Conservation (phyloP, 2,329 filamentous ascomycete genomes). For the Pyrenophora graminea region DNA sequence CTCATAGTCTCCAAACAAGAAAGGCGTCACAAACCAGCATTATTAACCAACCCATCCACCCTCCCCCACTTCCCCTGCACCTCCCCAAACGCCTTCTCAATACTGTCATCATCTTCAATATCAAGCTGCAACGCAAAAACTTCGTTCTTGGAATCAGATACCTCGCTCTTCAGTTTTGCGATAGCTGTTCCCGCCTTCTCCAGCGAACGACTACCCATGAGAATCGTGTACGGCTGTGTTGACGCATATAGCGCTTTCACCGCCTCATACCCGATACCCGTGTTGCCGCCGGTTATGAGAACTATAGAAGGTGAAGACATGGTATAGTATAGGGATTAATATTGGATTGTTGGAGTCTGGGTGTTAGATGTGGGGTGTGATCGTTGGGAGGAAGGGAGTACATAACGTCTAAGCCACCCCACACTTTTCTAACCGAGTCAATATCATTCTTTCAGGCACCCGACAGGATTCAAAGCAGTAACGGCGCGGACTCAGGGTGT, state of each 20-base stretch:
- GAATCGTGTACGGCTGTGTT: conserved; percentile 55
- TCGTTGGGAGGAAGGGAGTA: no score
- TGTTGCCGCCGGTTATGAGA: conserved; percentile 63
- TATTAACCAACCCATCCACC: conserved; percentile 62
- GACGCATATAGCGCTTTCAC: conserved; percentile 60
- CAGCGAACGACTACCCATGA: conserved; percentile 59
- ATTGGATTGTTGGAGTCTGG: no score
- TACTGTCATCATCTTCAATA: conserved; percentile 39
- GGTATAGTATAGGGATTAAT: no score
- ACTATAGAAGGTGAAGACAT: no score
- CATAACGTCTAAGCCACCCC: no score
- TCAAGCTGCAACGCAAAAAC: conserved; percentile 59
- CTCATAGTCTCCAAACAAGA: no score
- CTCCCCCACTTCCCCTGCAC: conserved; percentile 38
- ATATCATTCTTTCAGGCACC: no score
- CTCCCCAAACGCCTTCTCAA: conserved; percentile 25
- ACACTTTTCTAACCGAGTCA: no score
- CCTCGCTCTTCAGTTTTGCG: conserved; percentile 47
- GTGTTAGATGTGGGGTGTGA: no score
- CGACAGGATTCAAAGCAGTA: no score
- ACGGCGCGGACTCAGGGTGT: no score
- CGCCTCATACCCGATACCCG: conserved; percentile 63
- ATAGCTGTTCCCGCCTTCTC: conserved; percentile 53
- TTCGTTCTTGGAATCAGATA: conserved; percentile 48
- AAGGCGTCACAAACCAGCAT: conserved; percentile 51